Evolutionary conservation across 2,329 filamentous ascomycete genomes (phyloP), one percentile per base, ranked within the genome.

Genomic region (Cryphonectria naterciae): DNA sequence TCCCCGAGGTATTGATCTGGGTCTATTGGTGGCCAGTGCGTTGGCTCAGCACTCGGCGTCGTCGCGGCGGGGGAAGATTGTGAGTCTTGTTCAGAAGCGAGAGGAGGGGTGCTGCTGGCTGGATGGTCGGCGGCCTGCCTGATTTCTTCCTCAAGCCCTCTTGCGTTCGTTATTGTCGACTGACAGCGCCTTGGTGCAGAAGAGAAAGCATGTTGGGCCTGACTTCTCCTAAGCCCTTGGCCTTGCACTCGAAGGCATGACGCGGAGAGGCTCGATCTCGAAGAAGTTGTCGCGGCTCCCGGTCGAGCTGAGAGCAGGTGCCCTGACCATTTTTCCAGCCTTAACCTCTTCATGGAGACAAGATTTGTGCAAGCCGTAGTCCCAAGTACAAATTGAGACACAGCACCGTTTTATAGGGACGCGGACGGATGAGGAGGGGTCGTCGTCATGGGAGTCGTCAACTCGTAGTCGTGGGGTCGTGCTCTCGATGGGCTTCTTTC

Each of bases 301-400:
- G 85, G 81, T 74, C 80, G 80, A 75, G 80, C 83, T 82, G 79
- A 83, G 78, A 89, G 85, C 83, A 88, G 83, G 83, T 88, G 89
- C 79, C 84, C 83, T 78, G 88, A 86, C 84, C 87, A 87, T 83
- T 85, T 84, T 76, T 87, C 85, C 77, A 89, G 78, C 77, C 86
- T 84, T 85, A 91, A 83, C 82, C 87, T 87, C 84, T 89, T 89
- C 87, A 90, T 90, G 76, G 77, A 75, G 70, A 74, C 22, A 35
- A 49, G 64, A 63, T 65, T 69, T 62, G 69, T 73, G 68, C 68
- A 69, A 56, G 58, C 39, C 25, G 60, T 46, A 66, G 58, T 64
- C 69, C 58, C 68, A 71, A 58, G 37, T 28, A 54, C 60, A 61
- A 60, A 69, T 73, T 69, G 71, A 68, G 71, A 67, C 56, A 65